Conservation (phyloP, 1,139 yeast species). For the Yamadazyma blattariae region DNA sequence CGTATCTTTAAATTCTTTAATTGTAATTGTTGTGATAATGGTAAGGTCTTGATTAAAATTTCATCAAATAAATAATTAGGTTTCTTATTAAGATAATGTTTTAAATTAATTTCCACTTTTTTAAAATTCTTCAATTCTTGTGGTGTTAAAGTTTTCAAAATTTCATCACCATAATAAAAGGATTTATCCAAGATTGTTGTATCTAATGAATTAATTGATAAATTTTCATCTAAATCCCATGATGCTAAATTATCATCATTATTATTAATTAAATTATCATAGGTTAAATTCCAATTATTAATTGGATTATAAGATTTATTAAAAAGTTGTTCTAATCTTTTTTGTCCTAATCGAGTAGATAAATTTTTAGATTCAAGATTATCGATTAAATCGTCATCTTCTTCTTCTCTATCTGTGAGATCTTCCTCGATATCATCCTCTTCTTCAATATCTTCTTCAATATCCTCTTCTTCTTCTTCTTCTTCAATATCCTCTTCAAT, state of each 20-base stretch:
- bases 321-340: constrained; percentile 13
- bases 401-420: constrained; percentile 13
- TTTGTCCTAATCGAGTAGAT: too few species aligned
- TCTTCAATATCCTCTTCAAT: neutral
- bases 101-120: constrained; percentile 21
- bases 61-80: constrained; percentile 15
- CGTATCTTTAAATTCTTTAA: constrained; percentile 2
- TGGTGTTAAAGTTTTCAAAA: constrained; percentile 23
- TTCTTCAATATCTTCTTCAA: constrained; percentile 4
- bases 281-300: constrained; percentile 14
- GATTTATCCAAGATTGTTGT: constrained; percentile 16
- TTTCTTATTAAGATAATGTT: constrained; percentile 16
- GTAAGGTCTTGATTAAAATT: constrained; percentile 15
- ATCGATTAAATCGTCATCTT: constrained; percentile 17
- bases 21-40: constrained; percentile 7
- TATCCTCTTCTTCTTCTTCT: constrained; percentile 3
- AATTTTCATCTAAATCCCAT: constrained; percentile 44
- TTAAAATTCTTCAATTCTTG: constrained; percentile 28
- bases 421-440: too few species aligned
- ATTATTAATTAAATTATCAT: constrained; percentile 12
- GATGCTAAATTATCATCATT: constrained; percentile 42
- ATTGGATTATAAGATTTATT: constrained; percentile 12
- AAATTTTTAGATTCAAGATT: constrained; percentile 13
- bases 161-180: constrained; percentile 38
- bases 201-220: constrained; percentile 14